phyloP scores from a whole-genome alignment of 495 filamentous ascomycete species.

The Tuber brumale region DNA sequence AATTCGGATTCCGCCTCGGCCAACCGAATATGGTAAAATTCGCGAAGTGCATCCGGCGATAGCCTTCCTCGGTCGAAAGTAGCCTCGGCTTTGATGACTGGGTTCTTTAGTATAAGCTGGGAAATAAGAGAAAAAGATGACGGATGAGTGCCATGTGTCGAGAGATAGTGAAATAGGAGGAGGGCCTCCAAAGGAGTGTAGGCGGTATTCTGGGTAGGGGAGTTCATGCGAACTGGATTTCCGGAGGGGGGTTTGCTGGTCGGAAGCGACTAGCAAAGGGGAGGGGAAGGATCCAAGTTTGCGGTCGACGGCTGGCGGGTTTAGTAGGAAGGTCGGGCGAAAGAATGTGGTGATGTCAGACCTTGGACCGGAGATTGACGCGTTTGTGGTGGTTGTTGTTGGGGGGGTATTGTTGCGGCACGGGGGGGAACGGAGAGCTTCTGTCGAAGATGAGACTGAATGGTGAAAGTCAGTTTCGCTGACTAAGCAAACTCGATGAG shows the following conservation, averaged over 20 bases:
- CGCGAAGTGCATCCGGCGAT: conserved; percentile 67
- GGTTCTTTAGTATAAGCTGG: conserved; percentile 62
- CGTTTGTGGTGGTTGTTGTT: conserved; percentile 20
- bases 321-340: background rate
- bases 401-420: conserved; percentile 16
- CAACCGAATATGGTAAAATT: conserved; percentile 67
- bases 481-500: background rate
- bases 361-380: conserved; percentile 14
- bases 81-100: conserved; percentile 58
- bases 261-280: background rate
- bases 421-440: conserved; percentile 20
- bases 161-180: conserved; percentile 80
- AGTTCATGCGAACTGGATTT: background rate
- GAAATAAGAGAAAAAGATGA: conserved; percentile 67
- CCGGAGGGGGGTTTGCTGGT: background rate
- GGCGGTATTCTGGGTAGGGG: conserved; percentile 38
- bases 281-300: background rate
- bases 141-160: conserved; percentile 56
- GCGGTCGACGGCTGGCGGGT: background rate
- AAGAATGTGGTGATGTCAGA: conserved; percentile 3
- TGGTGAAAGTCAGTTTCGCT: background rate
- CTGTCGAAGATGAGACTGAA: conserved; percentile 15
- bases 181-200: conserved; percentile 85
- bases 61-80: conserved; percentile 67
- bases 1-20: conserved; percentile 58